phyloP scores from a whole-genome alignment of 768 basidiomycete species.

The Pleurotus ostreatus region DNA sequence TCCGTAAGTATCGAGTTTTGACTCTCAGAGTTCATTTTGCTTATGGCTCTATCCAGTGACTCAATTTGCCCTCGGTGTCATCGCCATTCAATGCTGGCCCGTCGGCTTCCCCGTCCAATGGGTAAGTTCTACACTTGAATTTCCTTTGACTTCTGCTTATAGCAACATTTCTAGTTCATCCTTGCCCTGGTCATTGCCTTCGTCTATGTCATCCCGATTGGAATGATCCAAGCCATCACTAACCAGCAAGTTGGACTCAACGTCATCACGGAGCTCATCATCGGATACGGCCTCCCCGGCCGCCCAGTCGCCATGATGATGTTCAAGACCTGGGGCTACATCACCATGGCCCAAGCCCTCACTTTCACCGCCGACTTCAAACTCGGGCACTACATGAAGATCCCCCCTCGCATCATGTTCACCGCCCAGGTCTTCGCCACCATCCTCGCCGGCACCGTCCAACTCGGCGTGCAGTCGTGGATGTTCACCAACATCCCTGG shows the following conservation, averaged over 20 bases:
- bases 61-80: slow-evolving; percentile 66
- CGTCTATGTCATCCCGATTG: slow-evolving; percentile 72
- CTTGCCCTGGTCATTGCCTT: slow-evolving; percentile 62
- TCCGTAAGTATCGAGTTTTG: slow-evolving; percentile 34
- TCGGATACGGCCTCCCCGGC: slow-evolving; percentile 77
- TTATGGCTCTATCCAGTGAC: slow-evolving; percentile 25
- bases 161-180: slow-evolving; percentile 49
- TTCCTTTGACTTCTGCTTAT: slow-evolving; percentile 60
- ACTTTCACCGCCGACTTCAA: slow-evolving; percentile 75
- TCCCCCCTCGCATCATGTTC: slow-evolving; percentile 75
- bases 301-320: slow-evolving; percentile 80
- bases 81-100: slow-evolving; percentile 72
- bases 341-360: slow-evolving; percentile 58
- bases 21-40: slow-evolving; percentile 17
- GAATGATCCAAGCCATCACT: slow-evolving; percentile 76
- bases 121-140: slow-evolving; percentile 56
- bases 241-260: slow-evolving; percentile 31
- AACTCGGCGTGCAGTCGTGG: slow-evolving; percentile 76
- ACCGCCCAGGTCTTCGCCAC: slow-evolving; percentile 63
- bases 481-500: slow-evolving; percentile 66
- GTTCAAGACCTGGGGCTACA: slow-evolving; percentile 83
- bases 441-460: slow-evolving; percentile 64
- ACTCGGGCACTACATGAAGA: slow-evolving; percentile 76
- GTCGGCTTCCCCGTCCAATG: slow-evolving; percentile 31
- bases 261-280: slow-evolving; percentile 78